A percentile compares a stretch with the other conserved stretches of the same genome.
phyloP scores from a whole-genome alignment of 139 green algal genomes.

The Coccomyxa sp. region DNA sequence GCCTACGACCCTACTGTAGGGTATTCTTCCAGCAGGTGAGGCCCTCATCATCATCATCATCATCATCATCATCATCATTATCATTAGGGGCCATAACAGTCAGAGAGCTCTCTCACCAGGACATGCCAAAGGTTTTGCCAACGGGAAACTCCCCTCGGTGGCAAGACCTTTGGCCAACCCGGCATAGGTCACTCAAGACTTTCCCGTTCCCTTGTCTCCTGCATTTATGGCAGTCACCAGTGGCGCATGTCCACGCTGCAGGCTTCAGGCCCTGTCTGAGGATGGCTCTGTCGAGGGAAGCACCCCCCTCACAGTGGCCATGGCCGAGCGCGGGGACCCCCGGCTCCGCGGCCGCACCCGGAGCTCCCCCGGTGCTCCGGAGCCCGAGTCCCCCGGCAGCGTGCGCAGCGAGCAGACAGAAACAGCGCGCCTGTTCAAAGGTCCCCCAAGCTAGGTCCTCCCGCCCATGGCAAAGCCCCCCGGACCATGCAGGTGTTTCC shows the following conservation, averaged over 20 bases:
- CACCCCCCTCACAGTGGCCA: neutral
- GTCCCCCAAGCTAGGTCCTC: neutral
- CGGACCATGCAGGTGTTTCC: too few relatives aligned
- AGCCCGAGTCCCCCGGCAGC: neutral
- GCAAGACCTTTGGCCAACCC: too few relatives aligned
- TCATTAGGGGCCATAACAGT: too few relatives aligned
- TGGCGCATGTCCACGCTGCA: neutral
- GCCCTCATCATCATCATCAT: too few relatives aligned
- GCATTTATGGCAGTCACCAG: too few relatives aligned
- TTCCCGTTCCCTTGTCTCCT: too few relatives aligned
- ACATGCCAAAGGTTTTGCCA: too few relatives aligned
- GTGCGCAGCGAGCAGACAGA: neutral
- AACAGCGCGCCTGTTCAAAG: neutral
- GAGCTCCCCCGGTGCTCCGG: neutral
- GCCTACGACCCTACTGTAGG: slow-evolving; percentile 30
- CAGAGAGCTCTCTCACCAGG: too few relatives aligned
- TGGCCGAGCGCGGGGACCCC: neutral
- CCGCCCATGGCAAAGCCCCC: too few relatives aligned
- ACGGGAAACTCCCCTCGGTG: too few relatives aligned
- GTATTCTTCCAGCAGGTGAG: neutral
- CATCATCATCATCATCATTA: neutral
- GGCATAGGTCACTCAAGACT: too few relatives aligned
- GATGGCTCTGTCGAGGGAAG: neutral
- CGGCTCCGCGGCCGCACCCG: too few relatives aligned
- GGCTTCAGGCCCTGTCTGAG: neutral